Percentiles rank a stretch among this genome's conserved stretches.
phyloP scores from a whole-genome alignment of 139 green algal genomes.

The Raphidocelis subcapitata region DNA sequence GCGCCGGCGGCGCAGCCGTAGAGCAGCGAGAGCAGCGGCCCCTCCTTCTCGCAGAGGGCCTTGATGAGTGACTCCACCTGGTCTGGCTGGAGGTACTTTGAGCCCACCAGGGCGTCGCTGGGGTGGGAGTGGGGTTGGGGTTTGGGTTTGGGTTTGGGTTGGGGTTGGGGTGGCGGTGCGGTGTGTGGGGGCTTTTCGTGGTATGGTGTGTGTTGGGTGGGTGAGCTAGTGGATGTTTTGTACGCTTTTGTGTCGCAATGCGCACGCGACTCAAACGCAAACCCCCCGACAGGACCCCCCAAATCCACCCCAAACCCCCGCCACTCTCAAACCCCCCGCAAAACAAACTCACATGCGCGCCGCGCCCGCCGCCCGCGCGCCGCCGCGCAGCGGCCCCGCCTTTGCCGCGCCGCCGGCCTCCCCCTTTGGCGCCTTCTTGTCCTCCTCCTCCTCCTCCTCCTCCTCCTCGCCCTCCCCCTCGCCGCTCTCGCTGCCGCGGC shows the following conservation, averaged over 20 bases:
- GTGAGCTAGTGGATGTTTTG: no score
- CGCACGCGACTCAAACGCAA: no score
- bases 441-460: slow-evolving; percentile 2
- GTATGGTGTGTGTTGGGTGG: no score
- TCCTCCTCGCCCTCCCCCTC: slow-evolving; percentile 7
- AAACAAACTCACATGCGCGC: not conserved
- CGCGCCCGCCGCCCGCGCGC: not conserved
- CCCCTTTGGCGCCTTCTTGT: slow-evolving; percentile 4
- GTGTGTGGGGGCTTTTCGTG: no score
- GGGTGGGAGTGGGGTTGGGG: no score
- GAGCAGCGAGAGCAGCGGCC: slow-evolving; percentile 64
- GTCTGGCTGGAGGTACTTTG: slow-evolving; percentile 71
- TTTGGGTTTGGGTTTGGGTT: no score
- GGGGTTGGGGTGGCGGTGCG: no score
- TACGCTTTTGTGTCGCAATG: no score
- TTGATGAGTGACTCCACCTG: slow-evolving; percentile 77
- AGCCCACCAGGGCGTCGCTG: no score
- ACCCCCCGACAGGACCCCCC: no score
- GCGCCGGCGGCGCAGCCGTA: slow-evolving; percentile 35
- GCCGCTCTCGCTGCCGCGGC: slow-evolving; percentile 22
- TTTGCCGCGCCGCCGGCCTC: not conserved
- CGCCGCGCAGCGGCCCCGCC: not conserved
- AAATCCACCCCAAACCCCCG: no score
- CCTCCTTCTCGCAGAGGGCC: slow-evolving; percentile 76
- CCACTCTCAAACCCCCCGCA: no score